Evolutionary conservation across 306 rosid genomes (phyloP).

Genomic region (Cucurbita moschata): DNA sequence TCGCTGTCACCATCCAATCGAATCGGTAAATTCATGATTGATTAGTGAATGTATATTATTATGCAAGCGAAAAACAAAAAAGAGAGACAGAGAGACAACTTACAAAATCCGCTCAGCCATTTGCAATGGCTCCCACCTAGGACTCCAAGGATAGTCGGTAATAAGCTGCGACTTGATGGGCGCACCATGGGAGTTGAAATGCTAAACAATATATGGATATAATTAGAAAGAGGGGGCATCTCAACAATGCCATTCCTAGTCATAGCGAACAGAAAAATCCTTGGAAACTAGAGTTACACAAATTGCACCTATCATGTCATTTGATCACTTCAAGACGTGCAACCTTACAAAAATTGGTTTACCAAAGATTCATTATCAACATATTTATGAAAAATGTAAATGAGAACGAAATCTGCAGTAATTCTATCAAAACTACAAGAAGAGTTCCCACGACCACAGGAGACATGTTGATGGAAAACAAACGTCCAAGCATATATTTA

Average conservation of each 20-base stretch:
- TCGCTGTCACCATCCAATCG: conserved; percentile 27
- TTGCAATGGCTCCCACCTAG: conserved; percentile 60
- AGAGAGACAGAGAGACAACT: conserved; percentile 12
- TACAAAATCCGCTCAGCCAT: conserved; percentile 74
- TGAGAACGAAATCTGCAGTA: background rate
- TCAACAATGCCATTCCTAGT: background rate
- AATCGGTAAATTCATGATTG: background rate
- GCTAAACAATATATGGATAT: conserved; percentile 24
- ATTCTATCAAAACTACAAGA: background rate
- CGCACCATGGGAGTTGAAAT: conserved; percentile 56
- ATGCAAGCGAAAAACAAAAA: background rate
- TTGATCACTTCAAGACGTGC: background rate
- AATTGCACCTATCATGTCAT: background rate
- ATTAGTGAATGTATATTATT: background rate
- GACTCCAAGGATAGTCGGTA: conserved; percentile 77
- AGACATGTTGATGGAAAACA: background rate
- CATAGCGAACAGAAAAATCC: background rate
- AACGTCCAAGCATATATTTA: background rate
- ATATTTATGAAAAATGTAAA: background rate
- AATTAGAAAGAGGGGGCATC: background rate
- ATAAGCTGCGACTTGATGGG: conserved; percentile 47
- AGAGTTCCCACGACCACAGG: background rate
- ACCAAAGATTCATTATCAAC: background rate
- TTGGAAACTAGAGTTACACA: background rate
- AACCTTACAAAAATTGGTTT: background rate